These are phyloP conservation scores for Serendipita sp. DNA, from an alignment of 768 basidiomycete genomes.

Conservation along the genomic window DNA sequence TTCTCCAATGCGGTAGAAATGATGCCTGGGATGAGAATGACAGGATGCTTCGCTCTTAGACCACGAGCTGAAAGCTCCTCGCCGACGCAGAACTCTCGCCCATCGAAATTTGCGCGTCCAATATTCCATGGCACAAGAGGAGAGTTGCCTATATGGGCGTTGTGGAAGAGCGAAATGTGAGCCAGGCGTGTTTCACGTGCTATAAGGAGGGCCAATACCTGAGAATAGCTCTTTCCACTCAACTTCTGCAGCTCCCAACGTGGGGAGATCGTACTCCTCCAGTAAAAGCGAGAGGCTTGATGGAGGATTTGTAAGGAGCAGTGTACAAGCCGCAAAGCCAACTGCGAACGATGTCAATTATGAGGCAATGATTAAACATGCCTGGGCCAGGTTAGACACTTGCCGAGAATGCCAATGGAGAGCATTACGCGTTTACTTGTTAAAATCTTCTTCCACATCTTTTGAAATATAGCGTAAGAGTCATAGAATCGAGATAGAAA, in stretches of 20 bases:
- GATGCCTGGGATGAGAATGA: conserved; percentile 79
- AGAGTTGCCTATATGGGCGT: conserved; percentile 11
- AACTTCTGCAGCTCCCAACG: conserved; percentile 19
- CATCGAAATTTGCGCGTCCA: conserved; percentile 58
- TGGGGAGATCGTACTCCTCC: conserved; percentile 48
- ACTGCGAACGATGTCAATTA: background rate
- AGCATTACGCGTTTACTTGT: background rate
- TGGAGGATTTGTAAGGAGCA: background rate
- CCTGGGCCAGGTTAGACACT: background rate
- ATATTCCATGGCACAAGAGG: conserved; percentile 52
- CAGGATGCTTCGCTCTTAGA: conserved; percentile 48
- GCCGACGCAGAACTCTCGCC: conserved; percentile 37
- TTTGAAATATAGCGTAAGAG: background rate
- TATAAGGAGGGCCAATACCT: conserved; percentile 29
- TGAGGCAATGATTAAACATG: background rate
- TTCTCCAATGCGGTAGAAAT: conserved; percentile 85
- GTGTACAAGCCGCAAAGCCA: conserved; percentile 1
- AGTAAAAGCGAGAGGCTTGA: conserved; percentile 37
- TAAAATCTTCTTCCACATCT: background rate
- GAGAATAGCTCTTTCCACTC: conserved; percentile 4
- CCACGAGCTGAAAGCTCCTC: conserved; percentile 15
- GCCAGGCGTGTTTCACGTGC: conserved; percentile 21
- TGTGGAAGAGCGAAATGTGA: background rate
- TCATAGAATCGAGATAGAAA: background rate
- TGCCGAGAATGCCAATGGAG: background rate